These are phyloP conservation scores for Mortierella alpina DNA, from an alignment of 192 early-diverging fungal genomes.

Conservation along the genomic window DNA sequence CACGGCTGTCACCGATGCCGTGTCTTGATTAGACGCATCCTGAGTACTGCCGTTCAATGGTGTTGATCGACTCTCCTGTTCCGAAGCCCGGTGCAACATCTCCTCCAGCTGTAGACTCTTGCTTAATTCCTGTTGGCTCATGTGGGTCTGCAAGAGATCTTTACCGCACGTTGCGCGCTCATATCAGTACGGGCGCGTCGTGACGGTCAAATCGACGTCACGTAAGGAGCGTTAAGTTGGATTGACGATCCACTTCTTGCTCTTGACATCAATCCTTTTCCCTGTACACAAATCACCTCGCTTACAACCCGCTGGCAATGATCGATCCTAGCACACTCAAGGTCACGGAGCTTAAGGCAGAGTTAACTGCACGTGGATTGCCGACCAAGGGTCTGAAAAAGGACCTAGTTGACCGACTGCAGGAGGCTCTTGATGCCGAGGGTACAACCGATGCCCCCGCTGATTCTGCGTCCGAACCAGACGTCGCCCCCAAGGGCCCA, in stretches of 20 bases:
- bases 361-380: slow-evolving; percentile 63
- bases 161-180: background rate
- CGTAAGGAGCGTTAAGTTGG: too few species aligned
- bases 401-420: slow-evolving; percentile 70
- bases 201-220: slow-evolving; percentile 5
- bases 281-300: background rate
- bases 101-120: too few species aligned
- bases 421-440: slow-evolving; percentile 59
- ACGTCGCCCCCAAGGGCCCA: slow-evolving; percentile 27
- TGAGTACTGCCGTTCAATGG: too few species aligned
- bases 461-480: slow-evolving; percentile 15
- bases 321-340: slow-evolving; percentile 60
- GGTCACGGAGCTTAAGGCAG: slow-evolving; percentile 69
- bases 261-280: background rate
- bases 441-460: slow-evolving; percentile 23
- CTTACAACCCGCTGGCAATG: slow-evolving; percentile 10
- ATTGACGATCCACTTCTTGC: background rate
- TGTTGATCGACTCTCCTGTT: too few species aligned
- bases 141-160: too few species aligned
- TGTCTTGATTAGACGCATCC: too few species aligned
- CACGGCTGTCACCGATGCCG: too few species aligned
- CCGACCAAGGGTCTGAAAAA: slow-evolving; percentile 73
- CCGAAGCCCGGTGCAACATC: too few species aligned
- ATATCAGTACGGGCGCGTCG: background rate
- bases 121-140: too few species aligned